A percentile compares a stretch with the other conserved stretches of the same genome.
These are phyloP conservation scores for Venturiaceae sp. DNA, from an alignment of 2,329 filamentous ascomycete species.

Conservation along the genomic window DNA sequence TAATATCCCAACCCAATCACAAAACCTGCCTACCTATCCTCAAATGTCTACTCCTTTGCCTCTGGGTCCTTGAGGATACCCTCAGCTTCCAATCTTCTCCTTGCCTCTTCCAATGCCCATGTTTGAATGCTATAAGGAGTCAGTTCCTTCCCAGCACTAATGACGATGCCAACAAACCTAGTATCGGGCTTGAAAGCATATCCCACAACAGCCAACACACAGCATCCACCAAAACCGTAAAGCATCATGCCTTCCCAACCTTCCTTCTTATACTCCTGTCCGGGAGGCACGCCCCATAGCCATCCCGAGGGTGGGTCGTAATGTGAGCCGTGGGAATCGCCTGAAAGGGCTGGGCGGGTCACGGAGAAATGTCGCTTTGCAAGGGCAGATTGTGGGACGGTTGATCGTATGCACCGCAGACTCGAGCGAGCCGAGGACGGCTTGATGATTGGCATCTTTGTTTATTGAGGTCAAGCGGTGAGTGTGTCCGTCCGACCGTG, in stretches of 20 bases:
- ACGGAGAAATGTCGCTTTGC: conserved; percentile 1
- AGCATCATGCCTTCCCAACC: conserved; percentile 88
- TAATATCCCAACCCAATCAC: not conserved
- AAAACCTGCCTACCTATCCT: not conserved
- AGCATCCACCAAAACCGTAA: conserved; percentile 73
- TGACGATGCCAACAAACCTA: no score
- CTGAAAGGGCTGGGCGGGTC: not conserved
- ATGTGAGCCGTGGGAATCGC: conserved; percentile 53
- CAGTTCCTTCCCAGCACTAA: no score
- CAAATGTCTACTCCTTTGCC: conserved; percentile 1
- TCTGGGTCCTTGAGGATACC: conserved; percentile 79
- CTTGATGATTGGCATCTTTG: conserved; percentile 1
- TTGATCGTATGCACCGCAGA: not conserved
- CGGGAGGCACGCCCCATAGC: conserved; percentile 89
- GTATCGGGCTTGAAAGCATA: conserved; percentile 98
- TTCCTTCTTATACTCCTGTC: conserved; percentile 91
- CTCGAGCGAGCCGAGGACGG: not conserved
- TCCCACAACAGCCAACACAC: conserved; percentile 64
- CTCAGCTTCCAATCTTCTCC: conserved; percentile 89
- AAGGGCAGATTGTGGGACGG: not conserved
- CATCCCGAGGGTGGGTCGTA: conserved; percentile 88
- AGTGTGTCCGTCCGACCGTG: not conserved
- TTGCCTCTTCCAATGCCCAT: conserved; percentile 95
- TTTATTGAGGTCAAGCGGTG: not conserved
- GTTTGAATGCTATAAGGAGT: conserved; percentile 74